Evolutionary conservation across 352 stramenopile genomes (phyloP).

Genomic region (Globisporangium spinosum): DNA sequence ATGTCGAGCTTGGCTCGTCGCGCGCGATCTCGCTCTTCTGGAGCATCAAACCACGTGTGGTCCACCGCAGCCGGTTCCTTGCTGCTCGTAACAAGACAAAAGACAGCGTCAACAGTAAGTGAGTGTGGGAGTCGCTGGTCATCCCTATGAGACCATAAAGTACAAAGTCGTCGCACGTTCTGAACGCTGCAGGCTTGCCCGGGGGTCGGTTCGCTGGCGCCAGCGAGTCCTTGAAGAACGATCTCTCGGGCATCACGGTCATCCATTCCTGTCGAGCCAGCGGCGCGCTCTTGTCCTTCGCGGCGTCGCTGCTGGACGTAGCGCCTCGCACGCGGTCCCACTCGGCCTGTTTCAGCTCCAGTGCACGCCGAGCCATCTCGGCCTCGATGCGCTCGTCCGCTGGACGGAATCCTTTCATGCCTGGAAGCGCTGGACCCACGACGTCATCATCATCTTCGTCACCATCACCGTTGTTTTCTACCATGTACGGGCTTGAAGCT

Average conservation of each 20-base stretch:
- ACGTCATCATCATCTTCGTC: conserved; percentile 50
- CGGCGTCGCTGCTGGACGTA: conserved; percentile 4
- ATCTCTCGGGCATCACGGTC: conserved; percentile 79
- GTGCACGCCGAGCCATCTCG: conserved; percentile 59
- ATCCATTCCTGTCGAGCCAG: conserved; percentile 75
- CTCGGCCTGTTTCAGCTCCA: conserved; percentile 59
- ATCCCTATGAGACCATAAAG: not conserved
- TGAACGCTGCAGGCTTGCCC: conserved; percentile 61
- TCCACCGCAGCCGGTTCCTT: conserved; percentile 75
- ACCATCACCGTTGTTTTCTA: conserved; percentile 8
- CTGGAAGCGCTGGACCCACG: conserved; percentile 67
- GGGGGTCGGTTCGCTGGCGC: conserved; percentile 38
- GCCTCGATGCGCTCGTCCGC: conserved; percentile 67
- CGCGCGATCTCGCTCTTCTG: conserved; percentile 76
- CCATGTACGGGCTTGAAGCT: not conserved
- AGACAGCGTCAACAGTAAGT: conserved; percentile 1
- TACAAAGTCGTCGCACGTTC: conserved; percentile 26
- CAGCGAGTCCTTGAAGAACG: conserved; percentile 71
- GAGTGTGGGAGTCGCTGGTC: not conserved
- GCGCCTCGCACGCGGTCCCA: conserved; percentile 46
- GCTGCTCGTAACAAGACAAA: conserved; percentile 26
- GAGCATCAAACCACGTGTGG: conserved; percentile 76
- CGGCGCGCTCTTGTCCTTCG: conserved; percentile 10
- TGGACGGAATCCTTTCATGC: conserved; percentile 71
- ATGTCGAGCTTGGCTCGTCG: conserved; percentile 81